Conservation (phyloP, 805 yeast genomes). For the Wickerhamiella australiensis region DNA sequence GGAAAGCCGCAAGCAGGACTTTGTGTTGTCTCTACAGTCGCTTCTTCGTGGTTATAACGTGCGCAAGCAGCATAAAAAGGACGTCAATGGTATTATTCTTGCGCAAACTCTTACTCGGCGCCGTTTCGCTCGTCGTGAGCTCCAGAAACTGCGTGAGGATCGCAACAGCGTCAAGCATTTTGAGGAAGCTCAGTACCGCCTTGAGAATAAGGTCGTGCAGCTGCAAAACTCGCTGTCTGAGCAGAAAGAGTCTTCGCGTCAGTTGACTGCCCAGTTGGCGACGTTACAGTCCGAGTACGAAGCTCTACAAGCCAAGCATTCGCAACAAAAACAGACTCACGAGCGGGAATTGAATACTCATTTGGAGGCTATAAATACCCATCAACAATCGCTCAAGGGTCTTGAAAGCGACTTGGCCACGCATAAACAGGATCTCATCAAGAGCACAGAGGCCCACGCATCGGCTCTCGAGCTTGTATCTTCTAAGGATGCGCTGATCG, state of each 20-base stretch:
- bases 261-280: slow-evolving; percentile 17
- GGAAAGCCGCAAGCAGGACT: slow-evolving; percentile 41
- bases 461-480: slow-evolving; percentile 18
- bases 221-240: slow-evolving; percentile 73
- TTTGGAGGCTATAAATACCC: slow-evolving; percentile 4
- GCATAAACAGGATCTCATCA: background rate
- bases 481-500: slow-evolving; percentile 20
- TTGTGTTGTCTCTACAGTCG: slow-evolving; percentile 65
- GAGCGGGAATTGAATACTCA: slow-evolving; percentile 11
- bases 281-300: slow-evolving; percentile 12
- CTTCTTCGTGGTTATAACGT: slow-evolving; percentile 56
- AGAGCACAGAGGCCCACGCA: slow-evolving; percentile 18
- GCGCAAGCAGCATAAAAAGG: slow-evolving; percentile 39
- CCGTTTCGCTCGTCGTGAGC: slow-evolving; percentile 54
- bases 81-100: slow-evolving; percentile 46
- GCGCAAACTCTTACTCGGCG: slow-evolving; percentile 74
- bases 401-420: slow-evolving; percentile 9
- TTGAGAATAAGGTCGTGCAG: slow-evolving; percentile 96
- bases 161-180: slow-evolving; percentile 84
- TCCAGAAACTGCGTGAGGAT: slow-evolving; percentile 58
- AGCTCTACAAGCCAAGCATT: slow-evolving; percentile 7
- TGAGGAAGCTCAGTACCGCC: slow-evolving; percentile 80
- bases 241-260: slow-evolving; percentile 72
- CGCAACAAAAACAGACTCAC: slow-evolving; percentile 1
- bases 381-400: slow-evolving; percentile 10